Evolutionary conservation across 495 filamentous ascomycete genomes (phyloP), one percentile per base, ranked within the genome.

Genomic region (Chaetomium fimeti): DNA sequence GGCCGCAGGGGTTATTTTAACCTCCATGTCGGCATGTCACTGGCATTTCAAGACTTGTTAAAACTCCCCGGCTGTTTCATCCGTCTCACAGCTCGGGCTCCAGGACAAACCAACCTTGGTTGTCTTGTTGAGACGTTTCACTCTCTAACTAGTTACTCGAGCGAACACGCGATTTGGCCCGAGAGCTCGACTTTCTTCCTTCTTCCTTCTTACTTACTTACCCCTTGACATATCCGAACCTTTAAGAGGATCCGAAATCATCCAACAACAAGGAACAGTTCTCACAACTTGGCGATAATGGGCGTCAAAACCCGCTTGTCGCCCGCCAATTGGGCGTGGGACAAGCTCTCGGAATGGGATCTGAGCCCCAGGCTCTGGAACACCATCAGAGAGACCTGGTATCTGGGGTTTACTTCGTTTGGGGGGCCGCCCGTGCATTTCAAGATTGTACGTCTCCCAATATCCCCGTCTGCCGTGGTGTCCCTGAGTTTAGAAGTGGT

Each of bases 341-440:
- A 27, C 18, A 2, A 15, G 3, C 28, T 58, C 47, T 25, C 20
- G 9, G 55, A 56, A 6, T 27, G 56, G 49, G 36, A 55, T 20
- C 22, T 61, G 56, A 47, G 28, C 5, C 61, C 38, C 1, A 47
- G 47, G 42, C 18, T 56, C 3, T 67, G 65, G 65, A 67, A 82
- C 61, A 73, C 79, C n/a, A 56, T 83, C 45, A 68, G 68, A 5
- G 72, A 73, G 53, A 83, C 76, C 15, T 88, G 85, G 85, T 74
- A 87, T 70, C 73, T 89, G 5, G 85, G 85, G 0, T 84, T 88
- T 61, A 88, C 84, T n/a, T 75, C 85, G 6, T 89, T 88, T 68
- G 87, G 87, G 6, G 86, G 84, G 0, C 85, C 84, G 7, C 77
- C 86, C 8, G 84, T 87, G 47, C 84, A 87, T 66, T 88, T 87